Conservation (phyloP, 495 filamentous ascomycete genomes). For the Niebla homalea region DNA sequence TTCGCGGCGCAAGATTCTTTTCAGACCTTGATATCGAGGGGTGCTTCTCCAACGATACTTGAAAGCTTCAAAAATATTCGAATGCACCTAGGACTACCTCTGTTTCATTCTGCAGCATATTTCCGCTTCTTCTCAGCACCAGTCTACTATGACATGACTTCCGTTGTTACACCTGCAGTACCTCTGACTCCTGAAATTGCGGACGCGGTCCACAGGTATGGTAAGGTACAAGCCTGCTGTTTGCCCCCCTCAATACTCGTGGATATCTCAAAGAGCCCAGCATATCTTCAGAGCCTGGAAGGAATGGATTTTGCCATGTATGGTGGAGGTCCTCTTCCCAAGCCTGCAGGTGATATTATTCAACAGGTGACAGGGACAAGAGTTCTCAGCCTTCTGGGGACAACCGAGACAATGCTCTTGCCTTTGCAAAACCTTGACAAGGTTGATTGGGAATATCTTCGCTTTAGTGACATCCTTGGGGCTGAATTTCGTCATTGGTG, state of each 20-base stretch:
- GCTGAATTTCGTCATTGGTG: slow-evolving; percentile 25
- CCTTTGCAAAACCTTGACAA: slow-evolving; percentile 11
- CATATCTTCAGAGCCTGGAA: slow-evolving; percentile 7
- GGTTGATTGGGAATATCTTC: slow-evolving; percentile 36
- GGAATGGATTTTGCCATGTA: slow-evolving; percentile 5
- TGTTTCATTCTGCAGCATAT: not conserved
- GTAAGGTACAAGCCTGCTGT: not conserved
- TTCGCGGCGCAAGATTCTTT: slow-evolving; percentile 28
- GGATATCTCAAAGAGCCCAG: slow-evolving; percentile 5
- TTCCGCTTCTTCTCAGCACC: not conserved
- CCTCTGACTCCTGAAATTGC: slow-evolving; percentile 16
- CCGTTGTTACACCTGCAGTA: slow-evolving; percentile 31
- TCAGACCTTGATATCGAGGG: not conserved
- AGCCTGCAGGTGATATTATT: slow-evolving; percentile 17
- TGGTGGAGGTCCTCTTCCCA: slow-evolving; percentile 15
- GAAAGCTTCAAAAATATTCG: slow-evolving; percentile 13
- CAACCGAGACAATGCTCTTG: slow-evolving; percentile 29
- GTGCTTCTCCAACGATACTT: not conserved
- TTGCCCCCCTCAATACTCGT: slow-evolving; percentile 8
- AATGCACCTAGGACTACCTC: slow-evolving; percentile 6
- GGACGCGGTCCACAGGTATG: not conserved
- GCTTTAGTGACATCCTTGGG: slow-evolving; percentile 28
- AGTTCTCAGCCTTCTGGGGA: slow-evolving; percentile 13
- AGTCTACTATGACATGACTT: slow-evolving; percentile 9
- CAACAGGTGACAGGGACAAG: slow-evolving; percentile 9